A percentile compares a stretch with the other conserved stretches of the same genome.
Evolutionary conservation across 2,329 filamentous ascomycete genomes (phyloP).

Genomic region (Apiospora koreana): DNA sequence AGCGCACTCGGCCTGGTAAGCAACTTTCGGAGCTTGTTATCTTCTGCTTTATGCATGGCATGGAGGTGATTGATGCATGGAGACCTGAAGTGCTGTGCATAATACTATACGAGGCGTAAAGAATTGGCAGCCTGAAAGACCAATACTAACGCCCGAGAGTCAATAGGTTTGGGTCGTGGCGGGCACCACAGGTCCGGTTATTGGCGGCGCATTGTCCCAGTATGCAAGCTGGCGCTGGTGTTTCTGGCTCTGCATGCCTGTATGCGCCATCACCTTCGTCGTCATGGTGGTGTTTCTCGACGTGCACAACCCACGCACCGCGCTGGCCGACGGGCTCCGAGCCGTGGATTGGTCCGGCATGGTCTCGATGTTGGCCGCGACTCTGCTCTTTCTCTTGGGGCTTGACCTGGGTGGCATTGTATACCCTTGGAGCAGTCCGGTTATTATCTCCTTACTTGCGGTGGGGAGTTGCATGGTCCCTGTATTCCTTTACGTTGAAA

Average conservation of each 20-base stretch:
- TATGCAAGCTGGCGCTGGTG: constrained; percentile 59
- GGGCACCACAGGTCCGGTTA: constrained; percentile 51
- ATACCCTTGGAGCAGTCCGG: constrained; percentile 64
- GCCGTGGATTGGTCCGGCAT: constrained; percentile 66
- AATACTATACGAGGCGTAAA: no score
- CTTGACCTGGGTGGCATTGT: constrained; percentile 68
- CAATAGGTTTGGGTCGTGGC: constrained; percentile 54
- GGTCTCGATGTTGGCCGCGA: constrained; percentile 57
- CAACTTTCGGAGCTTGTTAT: no score
- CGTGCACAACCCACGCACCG: constrained; percentile 48
- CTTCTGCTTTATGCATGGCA: no score
- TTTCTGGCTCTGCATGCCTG: constrained; percentile 65
- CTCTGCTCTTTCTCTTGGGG: constrained; percentile 20
- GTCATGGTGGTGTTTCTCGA: constrained; percentile 54
- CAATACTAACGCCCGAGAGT: no score
- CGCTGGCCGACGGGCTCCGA: constrained; percentile 48
- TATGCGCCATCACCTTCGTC: constrained; percentile 50
- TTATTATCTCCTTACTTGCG: constrained; percentile 61
- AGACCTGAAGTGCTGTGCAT: no score
- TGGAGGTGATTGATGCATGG: no score
- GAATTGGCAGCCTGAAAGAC: no score
- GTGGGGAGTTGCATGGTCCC: constrained; percentile 54
- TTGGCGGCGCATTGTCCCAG: constrained; percentile 56
- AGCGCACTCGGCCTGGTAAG: constrained; percentile 26
- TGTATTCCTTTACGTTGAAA: constrained; percentile 56